Conservation (phyloP, 495 filamentous ascomycete species). For the Aspergillus bridgeri region DNA sequence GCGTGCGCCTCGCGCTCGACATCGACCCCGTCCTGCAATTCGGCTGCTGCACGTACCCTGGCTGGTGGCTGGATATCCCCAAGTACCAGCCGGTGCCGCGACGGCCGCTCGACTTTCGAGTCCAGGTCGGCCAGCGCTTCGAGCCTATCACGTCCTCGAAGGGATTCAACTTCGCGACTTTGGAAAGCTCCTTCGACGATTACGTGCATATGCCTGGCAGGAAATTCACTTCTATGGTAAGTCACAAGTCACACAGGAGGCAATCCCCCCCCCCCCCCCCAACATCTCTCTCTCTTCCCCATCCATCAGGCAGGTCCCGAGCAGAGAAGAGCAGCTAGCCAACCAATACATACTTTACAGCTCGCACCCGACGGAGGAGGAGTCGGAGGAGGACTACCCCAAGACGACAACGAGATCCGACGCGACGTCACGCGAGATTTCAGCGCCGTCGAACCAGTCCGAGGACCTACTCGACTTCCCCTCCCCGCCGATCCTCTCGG, state of each 20-base stretch:
- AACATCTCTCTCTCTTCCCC: no score
- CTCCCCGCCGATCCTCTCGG: background rate
- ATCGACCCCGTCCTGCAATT: conserved; percentile 40
- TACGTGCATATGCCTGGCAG: conserved; percentile 43
- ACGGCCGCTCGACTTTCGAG: conserved; percentile 31
- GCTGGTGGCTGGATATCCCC: conserved; percentile 26
- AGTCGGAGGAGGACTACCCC: conserved; percentile 1
- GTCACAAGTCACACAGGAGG: background rate
- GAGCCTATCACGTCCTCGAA: conserved; percentile 22
- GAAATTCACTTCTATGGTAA: conserved; percentile 29
- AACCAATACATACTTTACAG: no score
- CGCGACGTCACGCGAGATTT: conserved; percentile 8
- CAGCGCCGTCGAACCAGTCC: conserved; percentile 5
- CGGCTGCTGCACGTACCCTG: conserved; percentile 32
- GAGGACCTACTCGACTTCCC: background rate
- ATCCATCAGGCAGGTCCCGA: no score
- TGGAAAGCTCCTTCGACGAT: conserved; percentile 39
- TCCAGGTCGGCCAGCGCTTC: conserved; percentile 40
- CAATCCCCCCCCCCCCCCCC: no score
- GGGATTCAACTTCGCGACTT: conserved; percentile 40
- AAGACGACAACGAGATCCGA: conserved; percentile 12
- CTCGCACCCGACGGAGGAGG: conserved; percentile 3
- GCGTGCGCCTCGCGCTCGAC: conserved; percentile 28
- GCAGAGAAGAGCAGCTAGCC: no score
- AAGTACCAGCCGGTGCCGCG: conserved; percentile 28